A percentile compares a stretch with the other conserved stretches of the same genome.
Conservation (phyloP, 1,284 basidiomycete genomes). For the Ustilago bromivora region DNA sequence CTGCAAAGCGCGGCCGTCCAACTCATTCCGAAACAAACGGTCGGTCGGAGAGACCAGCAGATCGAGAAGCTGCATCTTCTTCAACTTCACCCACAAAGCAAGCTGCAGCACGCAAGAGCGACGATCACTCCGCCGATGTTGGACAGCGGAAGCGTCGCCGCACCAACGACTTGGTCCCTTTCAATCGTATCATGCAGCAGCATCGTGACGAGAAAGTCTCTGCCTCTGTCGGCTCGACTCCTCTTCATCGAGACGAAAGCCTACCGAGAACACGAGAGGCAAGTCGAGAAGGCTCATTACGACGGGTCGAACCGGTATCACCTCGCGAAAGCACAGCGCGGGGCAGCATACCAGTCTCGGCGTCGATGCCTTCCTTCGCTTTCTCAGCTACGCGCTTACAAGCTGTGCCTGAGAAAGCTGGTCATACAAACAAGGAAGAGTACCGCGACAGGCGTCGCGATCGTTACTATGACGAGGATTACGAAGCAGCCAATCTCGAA, state of each 20-base stretch:
- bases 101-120: constrained; percentile 1
- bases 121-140: constrained; percentile 10
- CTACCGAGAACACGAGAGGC: not conserved
- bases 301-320: constrained; percentile 6
- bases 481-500: constrained; percentile 3
- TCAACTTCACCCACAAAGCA: constrained; percentile 13
- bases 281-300: constrained; percentile 8
- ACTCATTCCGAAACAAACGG: not conserved
- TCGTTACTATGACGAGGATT: constrained; percentile 26
- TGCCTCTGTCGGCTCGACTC: not conserved
- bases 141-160: constrained; percentile 38
- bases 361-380: constrained; percentile 29
- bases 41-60: constrained; percentile 1
- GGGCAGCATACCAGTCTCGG: constrained; percentile 15
- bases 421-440: constrained; percentile 4
- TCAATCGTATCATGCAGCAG: constrained; percentile 6
- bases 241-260: constrained; percentile 8
- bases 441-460: constrained; percentile 28
- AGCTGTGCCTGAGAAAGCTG: constrained; percentile 10
- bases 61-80: not conserved
- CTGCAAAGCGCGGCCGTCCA: not conserved
- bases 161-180: constrained; percentile 29
- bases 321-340: not conserved
- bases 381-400: constrained; percentile 14
- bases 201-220: constrained; percentile 2